These are phyloP conservation scores for Malus sylvestris DNA, from an alignment of 306 rosid species.

Conservation along the genomic window DNA sequence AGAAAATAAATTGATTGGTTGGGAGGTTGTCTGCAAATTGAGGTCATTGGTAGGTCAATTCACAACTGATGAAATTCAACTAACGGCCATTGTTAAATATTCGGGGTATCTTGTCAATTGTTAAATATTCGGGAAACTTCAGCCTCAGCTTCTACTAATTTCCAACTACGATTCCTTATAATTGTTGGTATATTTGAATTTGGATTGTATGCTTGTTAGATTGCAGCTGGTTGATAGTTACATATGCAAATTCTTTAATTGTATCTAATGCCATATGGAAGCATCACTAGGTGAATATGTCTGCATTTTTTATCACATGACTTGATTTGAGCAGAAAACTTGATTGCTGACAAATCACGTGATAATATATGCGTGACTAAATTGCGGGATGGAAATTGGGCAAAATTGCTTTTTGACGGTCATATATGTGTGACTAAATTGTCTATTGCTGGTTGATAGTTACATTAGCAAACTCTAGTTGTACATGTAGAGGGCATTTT, in stretches of 20 bases:
- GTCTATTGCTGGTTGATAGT: too few species aligned
- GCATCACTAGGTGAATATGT: too few species aligned
- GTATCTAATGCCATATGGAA: neutral
- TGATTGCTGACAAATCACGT: too few species aligned
- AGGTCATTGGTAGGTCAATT: neutral
- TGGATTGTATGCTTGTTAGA: neutral
- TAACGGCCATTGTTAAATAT: conserved; percentile 16
- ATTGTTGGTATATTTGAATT: neutral
- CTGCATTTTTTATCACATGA: rapidly evolving
- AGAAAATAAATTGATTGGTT: neutral
- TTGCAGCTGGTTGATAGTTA: neutral
- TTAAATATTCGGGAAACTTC: too few species aligned
- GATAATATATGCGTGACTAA: too few species aligned
- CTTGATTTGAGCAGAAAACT: too few species aligned
- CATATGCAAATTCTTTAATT: neutral
- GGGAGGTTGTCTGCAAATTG: neutral
- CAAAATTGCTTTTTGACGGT: too few species aligned
- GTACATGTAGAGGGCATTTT: neutral
- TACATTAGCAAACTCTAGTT: too few species aligned
- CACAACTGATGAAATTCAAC: conserved; percentile 30
- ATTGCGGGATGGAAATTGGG: too few species aligned
- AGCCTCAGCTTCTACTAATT: too few species aligned
- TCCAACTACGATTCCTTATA: too few species aligned
- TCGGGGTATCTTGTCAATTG: neutral
- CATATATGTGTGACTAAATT: too few species aligned